Percentiles rank a stretch among this genome's conserved stretches.
Evolutionary conservation across 305 asterid genomes (phyloP).

Genomic region (Solanum aculeatissimum): DNA sequence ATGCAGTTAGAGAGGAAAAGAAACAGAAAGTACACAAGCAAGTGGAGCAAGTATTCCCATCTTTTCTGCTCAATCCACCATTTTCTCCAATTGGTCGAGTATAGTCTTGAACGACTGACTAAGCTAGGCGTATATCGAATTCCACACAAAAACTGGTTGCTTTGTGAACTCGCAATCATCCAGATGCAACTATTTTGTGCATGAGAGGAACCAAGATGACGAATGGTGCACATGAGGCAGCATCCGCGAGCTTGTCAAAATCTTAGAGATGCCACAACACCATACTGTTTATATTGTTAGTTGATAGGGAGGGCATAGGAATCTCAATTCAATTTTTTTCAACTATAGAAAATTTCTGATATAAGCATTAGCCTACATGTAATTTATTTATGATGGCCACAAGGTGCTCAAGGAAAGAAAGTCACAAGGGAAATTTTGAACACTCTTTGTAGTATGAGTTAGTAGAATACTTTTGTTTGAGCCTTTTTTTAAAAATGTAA

Average conservation of each 20-base stretch:
- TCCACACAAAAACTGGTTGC: not conserved
- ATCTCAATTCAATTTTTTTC: slow-evolving; percentile 2
- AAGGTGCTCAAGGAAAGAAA: not conserved
- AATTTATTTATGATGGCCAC: not conserved
- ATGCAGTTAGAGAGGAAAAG: slow-evolving; percentile 43
- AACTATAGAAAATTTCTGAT: slow-evolving; percentile 3
- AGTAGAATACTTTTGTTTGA: not conserved
- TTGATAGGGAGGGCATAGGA: slow-evolving; percentile 20
- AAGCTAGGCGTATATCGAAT: not conserved
- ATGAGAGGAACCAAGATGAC: not conserved
- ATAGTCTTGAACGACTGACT: slow-evolving; percentile 11
- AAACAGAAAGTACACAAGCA: slow-evolving; percentile 27
- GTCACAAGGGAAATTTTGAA: not conserved
- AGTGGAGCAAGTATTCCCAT: slow-evolving; percentile 41
- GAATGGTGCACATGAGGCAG: not conserved
- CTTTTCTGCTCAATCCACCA: slow-evolving; percentile 68
- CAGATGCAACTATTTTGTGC: not conserved
- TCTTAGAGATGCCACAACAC: slow-evolving; percentile 6
- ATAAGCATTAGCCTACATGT: not conserved
- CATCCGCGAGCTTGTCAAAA: not conserved
- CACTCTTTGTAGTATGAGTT: not conserved
- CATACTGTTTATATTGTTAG: slow-evolving; percentile 60
- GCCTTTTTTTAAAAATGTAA: not conserved
- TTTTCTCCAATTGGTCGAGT: slow-evolving; percentile 86
- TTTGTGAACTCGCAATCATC: not conserved